Evolutionary conservation across 2,329 filamentous ascomycete species (phyloP).

Genomic region (Colletotrichum navitas): DNA sequence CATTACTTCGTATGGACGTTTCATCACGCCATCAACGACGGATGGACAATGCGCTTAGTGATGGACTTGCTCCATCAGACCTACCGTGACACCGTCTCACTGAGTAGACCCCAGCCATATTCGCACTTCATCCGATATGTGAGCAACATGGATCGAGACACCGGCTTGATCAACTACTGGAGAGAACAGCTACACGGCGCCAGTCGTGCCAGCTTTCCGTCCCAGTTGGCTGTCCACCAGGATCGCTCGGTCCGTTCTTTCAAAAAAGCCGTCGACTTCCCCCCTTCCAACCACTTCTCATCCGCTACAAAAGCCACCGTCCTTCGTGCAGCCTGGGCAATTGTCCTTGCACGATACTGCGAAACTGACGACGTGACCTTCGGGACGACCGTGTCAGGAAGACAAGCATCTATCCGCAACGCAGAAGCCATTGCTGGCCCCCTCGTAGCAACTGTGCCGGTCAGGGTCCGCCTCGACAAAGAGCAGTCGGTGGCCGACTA

Average conservation of each 20-base stretch:
- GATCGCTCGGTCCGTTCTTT: neutral
- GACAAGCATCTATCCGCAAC: slow-evolving; percentile 39
- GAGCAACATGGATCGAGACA: slow-evolving; percentile 8
- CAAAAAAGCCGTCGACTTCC: slow-evolving; percentile 4
- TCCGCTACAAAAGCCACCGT: slow-evolving; percentile 43
- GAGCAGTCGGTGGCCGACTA: slow-evolving; percentile 25
- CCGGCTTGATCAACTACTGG: slow-evolving; percentile 35
- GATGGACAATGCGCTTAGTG: slow-evolving; percentile 5
- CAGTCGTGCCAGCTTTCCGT: slow-evolving; percentile 34
- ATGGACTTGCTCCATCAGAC: neutral
- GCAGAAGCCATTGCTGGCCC: slow-evolving; percentile 40
- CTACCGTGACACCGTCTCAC: slow-evolving; percentile 19
- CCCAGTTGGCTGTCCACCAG: neutral
- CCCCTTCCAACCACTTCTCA: slow-evolving; percentile 8
- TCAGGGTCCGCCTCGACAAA: slow-evolving; percentile 37
- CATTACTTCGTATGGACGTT: slow-evolving; percentile 9
- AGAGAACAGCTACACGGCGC: slow-evolving; percentile 32
- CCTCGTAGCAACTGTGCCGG: slow-evolving; percentile 43
- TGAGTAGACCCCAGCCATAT: slow-evolving; percentile 14
- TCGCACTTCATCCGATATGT: slow-evolving; percentile 38
- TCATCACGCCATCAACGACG: slow-evolving; percentile 31
- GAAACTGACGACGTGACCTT: slow-evolving; percentile 54
- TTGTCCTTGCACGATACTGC: slow-evolving; percentile 54
- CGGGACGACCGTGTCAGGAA: slow-evolving; percentile 47
- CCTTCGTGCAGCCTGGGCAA: slow-evolving; percentile 57